Base-by-base conservation (phyloP, 345 rosid genomes). In the Boechera retrofracta region DNA sequence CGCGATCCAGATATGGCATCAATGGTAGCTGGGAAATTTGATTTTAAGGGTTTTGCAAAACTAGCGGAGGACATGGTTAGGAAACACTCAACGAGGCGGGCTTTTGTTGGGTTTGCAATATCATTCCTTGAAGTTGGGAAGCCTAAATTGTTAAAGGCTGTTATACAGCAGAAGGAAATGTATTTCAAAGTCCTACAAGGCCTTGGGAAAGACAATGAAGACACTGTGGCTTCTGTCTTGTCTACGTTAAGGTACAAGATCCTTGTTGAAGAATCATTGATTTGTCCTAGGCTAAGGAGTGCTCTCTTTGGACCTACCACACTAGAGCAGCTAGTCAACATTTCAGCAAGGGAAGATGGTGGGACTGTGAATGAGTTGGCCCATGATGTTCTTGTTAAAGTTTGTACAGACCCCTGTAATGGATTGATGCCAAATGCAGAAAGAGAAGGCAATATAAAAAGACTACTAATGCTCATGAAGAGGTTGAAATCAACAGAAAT, bases 91-190 rank as follows among this genome's bases (percentile, higher is more conserved):
- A 85, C 90, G 1, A 89, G 96, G 80, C 87, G 75, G 83, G 82
- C 91, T 0, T 91, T 88, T 85, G 86, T 90, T 69, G 79, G 81
- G 65, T 92, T 89, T 82, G 98, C 97, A 45, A 84, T 92, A 85
- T 89, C 98, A 0, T 95, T 95, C 83, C 79, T 92, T 86, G 94
- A 91, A 80, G 84, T 87, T 74, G 99, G 91, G 77, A 92, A 85
- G 48, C 94, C 97, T 0, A 86, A 89, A 29, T 80, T 95, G 76
- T 60, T 95, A 84, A 85, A 89, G 80, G 84, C 87, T 87, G 69
- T 92, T 69, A 76, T 95, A 71, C 91, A 89, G 86, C 89, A 91
- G 83, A 90, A 77, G 76, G 92, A 92, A 81, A 88, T 95, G 96
- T 92, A 81, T 74, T 90, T 86, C 45, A 89, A 85, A 49, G 89